Base-by-base conservation (phyloP, 257 asterid species). In the Fraxinus quadrangulata region DNA sequence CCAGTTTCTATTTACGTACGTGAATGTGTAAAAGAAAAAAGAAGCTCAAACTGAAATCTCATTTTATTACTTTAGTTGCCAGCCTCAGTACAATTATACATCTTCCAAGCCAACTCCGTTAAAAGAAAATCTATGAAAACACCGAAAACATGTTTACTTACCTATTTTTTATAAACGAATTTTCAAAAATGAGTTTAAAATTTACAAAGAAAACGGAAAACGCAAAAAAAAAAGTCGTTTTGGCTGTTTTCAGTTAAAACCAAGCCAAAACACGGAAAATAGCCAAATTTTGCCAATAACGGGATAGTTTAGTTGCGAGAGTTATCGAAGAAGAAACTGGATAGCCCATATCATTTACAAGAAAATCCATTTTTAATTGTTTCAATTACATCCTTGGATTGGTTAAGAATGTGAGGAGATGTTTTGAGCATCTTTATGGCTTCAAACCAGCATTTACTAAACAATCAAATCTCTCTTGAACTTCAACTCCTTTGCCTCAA, bases 391-490 rank as follows among this genome's bases (percentile, higher is more conserved):
- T 82, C 89, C 74, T 82, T 89, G 26, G 90, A 79, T 83, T 85
- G 91, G 81, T 89, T 92, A 45, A 92, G 90, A 69, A 89, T 82
- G 51, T 82, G 92, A 17, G 97, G 93, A 72, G 78, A 76, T 24
- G 3, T 3, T 81, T 78, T 92, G 69, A 92, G 78, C 92, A 88
- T 84, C 31, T 77, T 12, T 26, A 82, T 39, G 33, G 78, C 93
- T 70, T 89, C 84, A 92, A 59, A 71, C 96, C 97, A n/a, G 81
- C 73, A 30, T 83, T 72, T 33, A 90, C 85, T 70, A 90, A 80
- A 79, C 88, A 86, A 77, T 90, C 89, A 59, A 86, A 90, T 82
- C 97, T 89, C 83, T 89, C 89, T 72, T 88, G 94, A 75, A 90
- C 92, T 51, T 89, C 91, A 78, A 40, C 74, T 77, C 90, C 97